phyloP scores from a whole-genome alignment of 1,284 basidiomycete genomes.

The Caloboletus inedulis region DNA sequence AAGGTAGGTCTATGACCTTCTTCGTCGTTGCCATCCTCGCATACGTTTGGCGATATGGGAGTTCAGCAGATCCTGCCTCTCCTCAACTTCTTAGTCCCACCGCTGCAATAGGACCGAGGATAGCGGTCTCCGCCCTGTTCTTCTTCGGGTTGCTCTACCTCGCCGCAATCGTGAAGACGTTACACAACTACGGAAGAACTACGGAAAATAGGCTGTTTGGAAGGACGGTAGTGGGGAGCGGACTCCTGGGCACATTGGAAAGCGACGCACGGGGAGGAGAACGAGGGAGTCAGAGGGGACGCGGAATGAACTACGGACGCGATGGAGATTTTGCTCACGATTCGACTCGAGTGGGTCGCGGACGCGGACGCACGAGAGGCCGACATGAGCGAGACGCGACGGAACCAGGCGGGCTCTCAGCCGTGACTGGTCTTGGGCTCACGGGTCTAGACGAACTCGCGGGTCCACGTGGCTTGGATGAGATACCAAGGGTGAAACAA shows the following conservation, averaged over 20 bases:
- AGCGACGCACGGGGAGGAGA: constrained; percentile 1
- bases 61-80: constrained; percentile 42
- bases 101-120: constrained; percentile 50
- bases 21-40: constrained; percentile 67
- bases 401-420: constrained; percentile 22
- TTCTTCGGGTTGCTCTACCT: constrained; percentile 62
- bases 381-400: constrained; percentile 2
- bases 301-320: background rate
- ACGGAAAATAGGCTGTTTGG: background rate
- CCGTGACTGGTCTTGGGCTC: constrained; percentile 32
- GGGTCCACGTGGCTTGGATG: constrained; percentile 8
- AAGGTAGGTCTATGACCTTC: constrained; percentile 59
- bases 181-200: constrained; percentile 54
- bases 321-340: constrained; percentile 2
- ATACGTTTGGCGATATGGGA: constrained; percentile 71
- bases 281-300: constrained; percentile 4
- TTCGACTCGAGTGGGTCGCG: constrained; percentile 2
- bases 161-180: constrained; percentile 56
- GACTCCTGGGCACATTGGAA: background rate
- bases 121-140: constrained; percentile 55
- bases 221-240: background rate
- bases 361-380: constrained; percentile 12
- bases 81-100: constrained; percentile 28
- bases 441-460: constrained; percentile 24
- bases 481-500: constrained; percentile 10